These are phyloP conservation scores for Cryptococcus sp. DNA, from an alignment of 1,284 basidiomycete species.

Conservation along the genomic window DNA sequence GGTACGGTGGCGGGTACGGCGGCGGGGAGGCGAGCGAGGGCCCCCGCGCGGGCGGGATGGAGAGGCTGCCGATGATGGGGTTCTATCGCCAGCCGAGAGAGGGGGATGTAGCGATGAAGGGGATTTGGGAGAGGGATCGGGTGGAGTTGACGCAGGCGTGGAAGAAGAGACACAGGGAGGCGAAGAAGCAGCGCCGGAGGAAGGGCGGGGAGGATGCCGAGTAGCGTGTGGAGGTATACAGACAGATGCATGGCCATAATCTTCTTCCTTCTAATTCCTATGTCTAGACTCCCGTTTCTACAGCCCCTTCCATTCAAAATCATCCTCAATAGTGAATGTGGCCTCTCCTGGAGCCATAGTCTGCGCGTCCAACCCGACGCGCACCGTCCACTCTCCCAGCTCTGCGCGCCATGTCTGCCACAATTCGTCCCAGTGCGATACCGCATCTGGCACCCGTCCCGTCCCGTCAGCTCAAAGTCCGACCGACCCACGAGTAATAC, in stretches of 20 bases:
- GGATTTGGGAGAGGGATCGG: conserved; percentile 67
- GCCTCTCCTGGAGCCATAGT: conserved; percentile 21
- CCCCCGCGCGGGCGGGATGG: too few relatives aligned
- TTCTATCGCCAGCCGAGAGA: conserved; percentile 36
- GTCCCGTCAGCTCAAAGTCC: background rate
- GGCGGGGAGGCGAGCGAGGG: conserved; percentile 6
- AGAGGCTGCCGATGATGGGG: conserved; percentile 8
- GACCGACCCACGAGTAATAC: background rate
- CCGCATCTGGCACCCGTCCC: conserved; percentile 27
- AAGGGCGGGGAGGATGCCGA: conserved; percentile 53
- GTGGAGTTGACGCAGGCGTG: conserved; percentile 70
- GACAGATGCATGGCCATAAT: too few relatives aligned
- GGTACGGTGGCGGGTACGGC: background rate
- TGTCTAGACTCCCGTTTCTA: conserved; percentile 1
- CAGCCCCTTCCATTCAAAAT: conserved; percentile 37
- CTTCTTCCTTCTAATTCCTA: too few relatives aligned
- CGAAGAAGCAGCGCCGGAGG: conserved; percentile 63
- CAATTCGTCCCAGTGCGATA: conserved; percentile 49
- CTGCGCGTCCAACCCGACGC: conserved; percentile 33
- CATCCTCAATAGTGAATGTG: conserved; percentile 28
- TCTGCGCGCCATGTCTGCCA: conserved; percentile 39
- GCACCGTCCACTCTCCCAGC: conserved; percentile 38
- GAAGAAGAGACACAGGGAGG: conserved; percentile 75
- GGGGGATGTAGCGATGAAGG: conserved; percentile 56
- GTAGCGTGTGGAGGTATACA: too few relatives aligned